Conservation (phyloP, 768 basidiomycete genomes). For the Boletales sp. region DNA sequence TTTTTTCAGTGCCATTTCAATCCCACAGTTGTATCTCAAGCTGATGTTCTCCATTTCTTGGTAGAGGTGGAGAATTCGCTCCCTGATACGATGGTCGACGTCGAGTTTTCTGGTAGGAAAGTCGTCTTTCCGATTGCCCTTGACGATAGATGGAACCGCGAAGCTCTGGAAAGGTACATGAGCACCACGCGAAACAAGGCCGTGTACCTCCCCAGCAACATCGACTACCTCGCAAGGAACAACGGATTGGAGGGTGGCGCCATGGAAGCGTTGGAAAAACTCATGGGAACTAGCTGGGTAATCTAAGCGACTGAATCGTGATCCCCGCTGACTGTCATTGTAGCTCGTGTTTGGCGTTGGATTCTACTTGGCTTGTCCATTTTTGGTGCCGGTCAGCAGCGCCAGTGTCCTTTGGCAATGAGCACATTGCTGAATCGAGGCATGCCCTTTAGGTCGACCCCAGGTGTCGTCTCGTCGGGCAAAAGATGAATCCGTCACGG, state of each 20-base stretch:
- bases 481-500: constrained; percentile 74
- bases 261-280: constrained; percentile 41
- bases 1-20: constrained; percentile 48
- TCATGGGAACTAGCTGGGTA: constrained; percentile 52
- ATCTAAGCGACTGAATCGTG: not conserved
- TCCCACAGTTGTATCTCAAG: constrained; percentile 39
- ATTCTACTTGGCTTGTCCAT: constrained; percentile 63
- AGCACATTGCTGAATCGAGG: not conserved
- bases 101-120: constrained; percentile 48
- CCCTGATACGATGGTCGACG: constrained; percentile 36
- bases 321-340: constrained; percentile 11
- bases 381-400: constrained; percentile 48
- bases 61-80: constrained; percentile 36
- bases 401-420: no score
- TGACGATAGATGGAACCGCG: constrained; percentile 55
- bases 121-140: constrained; percentile 61
- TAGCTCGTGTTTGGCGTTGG: constrained; percentile 62
- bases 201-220: constrained; percentile 65
- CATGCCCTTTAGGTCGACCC: constrained; percentile 45
- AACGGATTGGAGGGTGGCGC: constrained; percentile 49
- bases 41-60: constrained; percentile 40
- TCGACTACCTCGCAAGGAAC: constrained; percentile 62
- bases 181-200: constrained; percentile 50
- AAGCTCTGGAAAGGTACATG: constrained; percentile 58
- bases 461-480: constrained; percentile 54